Evolutionary conservation across 345 rosid species (phyloP).

Genomic region (Psidium friedrichsthalianum): DNA sequence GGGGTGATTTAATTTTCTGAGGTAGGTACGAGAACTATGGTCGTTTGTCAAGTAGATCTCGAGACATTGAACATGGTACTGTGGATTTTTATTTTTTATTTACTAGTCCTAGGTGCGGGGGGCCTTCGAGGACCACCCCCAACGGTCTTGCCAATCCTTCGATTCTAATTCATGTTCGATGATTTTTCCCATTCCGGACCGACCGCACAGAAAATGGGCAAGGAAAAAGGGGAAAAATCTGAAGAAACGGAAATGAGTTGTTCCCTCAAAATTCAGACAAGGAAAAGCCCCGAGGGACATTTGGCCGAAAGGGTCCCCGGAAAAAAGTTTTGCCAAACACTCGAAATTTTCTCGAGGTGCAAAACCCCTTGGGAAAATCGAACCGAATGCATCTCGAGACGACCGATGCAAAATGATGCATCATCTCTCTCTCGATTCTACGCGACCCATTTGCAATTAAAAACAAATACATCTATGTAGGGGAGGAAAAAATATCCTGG

Average conservation of each 20-base stretch:
- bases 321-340: no score
- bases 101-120: background rate
- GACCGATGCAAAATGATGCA: background rate
- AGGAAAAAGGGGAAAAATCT: background rate
- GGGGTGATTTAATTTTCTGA: no score
- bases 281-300: no score
- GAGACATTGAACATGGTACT: background rate
- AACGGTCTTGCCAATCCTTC: background rate
- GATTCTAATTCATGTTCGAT: background rate
- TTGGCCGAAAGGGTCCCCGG: no score
- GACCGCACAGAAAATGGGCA: background rate
- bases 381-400: background rate
- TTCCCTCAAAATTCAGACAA: no score
- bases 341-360: no score
- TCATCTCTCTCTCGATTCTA: background rate
- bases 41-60: background rate
- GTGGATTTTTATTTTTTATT: background rate
- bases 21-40: background rate
- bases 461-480: background rate
- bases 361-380: no score
- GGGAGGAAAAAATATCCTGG: fast-evolving
- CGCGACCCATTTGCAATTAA: background rate
- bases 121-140: background rate
- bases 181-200: background rate
- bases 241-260: background rate